A percentile compares a stretch with the other conserved stretches of the same genome.
These are phyloP conservation scores for Globisporangium orthogonon DNA, from an alignment of 352 stramenopile genomes.

Conservation along the genomic window DNA sequence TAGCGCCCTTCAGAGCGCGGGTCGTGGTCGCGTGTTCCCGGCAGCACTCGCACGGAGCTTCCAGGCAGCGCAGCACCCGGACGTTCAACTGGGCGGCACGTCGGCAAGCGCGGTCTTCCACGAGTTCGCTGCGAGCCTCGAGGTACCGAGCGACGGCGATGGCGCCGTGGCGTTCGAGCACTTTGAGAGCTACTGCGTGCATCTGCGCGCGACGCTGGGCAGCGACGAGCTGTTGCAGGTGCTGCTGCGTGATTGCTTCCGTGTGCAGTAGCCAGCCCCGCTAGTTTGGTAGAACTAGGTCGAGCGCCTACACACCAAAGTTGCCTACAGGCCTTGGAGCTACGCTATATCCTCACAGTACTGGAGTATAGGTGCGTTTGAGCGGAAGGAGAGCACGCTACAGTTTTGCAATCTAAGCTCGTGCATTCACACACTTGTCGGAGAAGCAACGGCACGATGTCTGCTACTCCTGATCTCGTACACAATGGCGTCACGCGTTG, in stretches of 20 bases:
- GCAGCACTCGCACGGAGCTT: slow-evolving; percentile 54
- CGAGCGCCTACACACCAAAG: too few species aligned
- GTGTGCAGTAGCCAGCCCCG: neutral
- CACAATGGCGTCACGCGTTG: too few species aligned
- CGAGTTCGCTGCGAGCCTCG: slow-evolving; percentile 64
- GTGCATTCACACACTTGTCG: too few species aligned
- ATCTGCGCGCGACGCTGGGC: slow-evolving; percentile 40
- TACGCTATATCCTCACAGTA: too few species aligned
- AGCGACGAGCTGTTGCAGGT: slow-evolving; percentile 54
- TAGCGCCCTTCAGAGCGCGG: slow-evolving; percentile 25
- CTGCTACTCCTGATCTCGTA: too few species aligned
- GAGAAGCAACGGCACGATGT: too few species aligned
- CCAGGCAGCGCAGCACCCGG: slow-evolving; percentile 44
- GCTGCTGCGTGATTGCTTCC: slow-evolving; percentile 57
- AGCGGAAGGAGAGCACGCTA: too few species aligned
- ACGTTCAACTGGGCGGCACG: slow-evolving; percentile 44
- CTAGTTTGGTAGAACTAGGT: too few species aligned
- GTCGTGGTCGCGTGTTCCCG: slow-evolving; percentile 61
- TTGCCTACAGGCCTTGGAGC: too few species aligned
- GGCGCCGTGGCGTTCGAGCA: slow-evolving; percentile 46
- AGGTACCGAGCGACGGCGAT: slow-evolving; percentile 34
- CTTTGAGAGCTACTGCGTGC: slow-evolving; percentile 57
- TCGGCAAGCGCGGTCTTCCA: slow-evolving; percentile 42
- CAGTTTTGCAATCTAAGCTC: too few species aligned
- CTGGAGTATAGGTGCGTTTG: too few species aligned